Evolutionary conservation across 192 early-diverging fungal species (phyloP).

Genomic region (Backusella liffmaniae): DNA sequence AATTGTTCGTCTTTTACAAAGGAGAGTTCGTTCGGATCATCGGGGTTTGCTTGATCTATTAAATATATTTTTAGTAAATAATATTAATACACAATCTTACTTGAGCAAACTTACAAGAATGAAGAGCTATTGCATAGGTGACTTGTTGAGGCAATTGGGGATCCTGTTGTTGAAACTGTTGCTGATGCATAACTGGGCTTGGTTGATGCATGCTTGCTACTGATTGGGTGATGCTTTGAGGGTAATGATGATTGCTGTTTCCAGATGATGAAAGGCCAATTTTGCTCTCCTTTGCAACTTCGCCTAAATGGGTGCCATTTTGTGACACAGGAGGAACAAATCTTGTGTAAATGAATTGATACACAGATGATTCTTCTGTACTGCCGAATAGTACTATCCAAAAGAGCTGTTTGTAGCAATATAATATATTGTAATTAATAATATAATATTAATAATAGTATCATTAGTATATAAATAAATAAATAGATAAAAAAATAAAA

Average conservation of each 20-base stretch:
- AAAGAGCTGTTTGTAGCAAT: slow-evolving; percentile 42
- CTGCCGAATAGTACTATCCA: slow-evolving; percentile 67
- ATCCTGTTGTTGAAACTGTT: not conserved
- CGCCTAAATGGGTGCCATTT: not conserved
- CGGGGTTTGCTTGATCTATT: slow-evolving; percentile 81
- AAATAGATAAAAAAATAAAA: no score
- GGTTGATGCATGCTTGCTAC: not conserved
- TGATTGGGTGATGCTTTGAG: not conserved
- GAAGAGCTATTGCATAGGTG: slow-evolving; percentile 58
- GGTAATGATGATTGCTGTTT: not conserved
- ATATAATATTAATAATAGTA: not conserved
- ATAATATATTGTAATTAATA: not conserved
- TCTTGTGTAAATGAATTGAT: slow-evolving; percentile 4
- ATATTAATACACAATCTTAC: not conserved
- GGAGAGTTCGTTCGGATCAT: slow-evolving; percentile 89
- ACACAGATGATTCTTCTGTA: slow-evolving; percentile 52
- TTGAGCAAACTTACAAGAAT: slow-evolving; percentile 50
- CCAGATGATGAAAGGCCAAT: slow-evolving; percentile 3
- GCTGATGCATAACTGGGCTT: not conserved
- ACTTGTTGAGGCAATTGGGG: slow-evolving; percentile 3
- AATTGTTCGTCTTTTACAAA: slow-evolving; percentile 86
- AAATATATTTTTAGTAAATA: not conserved
- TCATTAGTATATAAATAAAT: not conserved
- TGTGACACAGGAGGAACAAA: slow-evolving; percentile 14
- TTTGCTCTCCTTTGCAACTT: slow-evolving; percentile 4